Conservation (phyloP, 495 filamentous ascomycete species). For the Penicillium antarcticum region DNA sequence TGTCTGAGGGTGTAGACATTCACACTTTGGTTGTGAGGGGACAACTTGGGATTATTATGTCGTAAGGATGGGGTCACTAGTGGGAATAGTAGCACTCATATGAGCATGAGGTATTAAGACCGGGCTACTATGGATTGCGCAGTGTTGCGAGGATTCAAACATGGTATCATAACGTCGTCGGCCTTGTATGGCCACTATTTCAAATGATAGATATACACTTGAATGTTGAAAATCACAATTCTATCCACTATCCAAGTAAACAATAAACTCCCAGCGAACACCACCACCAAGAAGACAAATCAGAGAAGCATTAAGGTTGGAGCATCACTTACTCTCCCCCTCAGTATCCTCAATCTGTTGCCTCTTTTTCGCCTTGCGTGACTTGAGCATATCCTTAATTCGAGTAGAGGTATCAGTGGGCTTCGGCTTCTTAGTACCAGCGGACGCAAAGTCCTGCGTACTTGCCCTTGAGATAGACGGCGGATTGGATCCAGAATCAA, state of each 20-base stretch:
- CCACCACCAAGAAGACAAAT: background rate
- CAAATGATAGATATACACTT: background rate
- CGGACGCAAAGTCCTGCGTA: constrained; percentile 2
- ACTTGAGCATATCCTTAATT: constrained; percentile 21
- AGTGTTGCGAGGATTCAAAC: background rate
- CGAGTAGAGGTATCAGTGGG: constrained; percentile 10
- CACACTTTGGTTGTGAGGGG: no score
- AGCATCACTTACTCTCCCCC: constrained; percentile 1
- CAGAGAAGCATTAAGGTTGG: constrained; percentile 1
- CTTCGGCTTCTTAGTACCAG: constrained; percentile 15
- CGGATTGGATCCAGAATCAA: constrained; percentile 1
- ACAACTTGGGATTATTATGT: no score
- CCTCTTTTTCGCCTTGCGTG: constrained; percentile 22
- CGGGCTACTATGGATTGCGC: no score
- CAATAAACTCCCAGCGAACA: background rate
- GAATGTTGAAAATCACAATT: background rate
- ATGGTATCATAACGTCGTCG: constrained; percentile 1
- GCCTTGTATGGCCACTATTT: background rate
- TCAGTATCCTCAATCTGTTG: constrained; percentile 9
- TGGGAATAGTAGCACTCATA: no score
- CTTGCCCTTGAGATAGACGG: constrained; percentile 7
- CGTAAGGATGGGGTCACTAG: no score
- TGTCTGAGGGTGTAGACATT: no score
- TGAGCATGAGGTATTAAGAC: no score
- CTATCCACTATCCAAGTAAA: background rate